A percentile compares a stretch with the other conserved stretches of the same genome.
phyloP scores from a whole-genome alignment of 768 basidiomycete genomes.

The Suillus lakei region DNA sequence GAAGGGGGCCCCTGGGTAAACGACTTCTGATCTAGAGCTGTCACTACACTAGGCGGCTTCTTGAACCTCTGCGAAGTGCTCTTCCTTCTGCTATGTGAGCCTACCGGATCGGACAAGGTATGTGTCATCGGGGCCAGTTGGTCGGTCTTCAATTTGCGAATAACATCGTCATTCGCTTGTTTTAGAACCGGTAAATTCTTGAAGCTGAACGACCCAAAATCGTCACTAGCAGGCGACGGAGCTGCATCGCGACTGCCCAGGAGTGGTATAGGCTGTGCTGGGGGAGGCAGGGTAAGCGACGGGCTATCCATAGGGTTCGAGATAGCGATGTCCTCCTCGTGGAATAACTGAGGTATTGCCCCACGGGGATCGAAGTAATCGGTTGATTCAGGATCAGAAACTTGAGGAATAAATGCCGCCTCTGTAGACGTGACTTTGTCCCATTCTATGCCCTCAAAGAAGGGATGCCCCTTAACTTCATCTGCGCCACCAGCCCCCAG shows the following conservation, averaged over 20 bases:
- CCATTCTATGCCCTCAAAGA: conserved; percentile 93
- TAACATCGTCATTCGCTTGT: conserved; percentile 98
- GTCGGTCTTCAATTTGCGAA: conserved; percentile 92
- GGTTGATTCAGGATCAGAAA: conserved; percentile 97
- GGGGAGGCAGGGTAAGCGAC: conserved; percentile 24
- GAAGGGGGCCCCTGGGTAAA: conserved; percentile 83
- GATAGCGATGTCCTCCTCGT: conserved; percentile 79
- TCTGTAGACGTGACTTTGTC: conserved; percentile 85
- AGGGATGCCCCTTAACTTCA: conserved; percentile 92
- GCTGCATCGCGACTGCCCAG: conserved; percentile 46
- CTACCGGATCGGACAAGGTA: conserved; percentile 66
- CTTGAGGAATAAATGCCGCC: conserved; percentile 94
- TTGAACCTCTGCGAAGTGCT: conserved; percentile 85
- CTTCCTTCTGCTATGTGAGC: conserved; percentile 66
- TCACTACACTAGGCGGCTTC: conserved; percentile 81
- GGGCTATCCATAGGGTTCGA: conserved; percentile 55
- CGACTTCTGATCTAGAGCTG: conserved; percentile 65
- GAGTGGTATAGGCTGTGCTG: conserved; percentile 24
- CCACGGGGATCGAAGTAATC: conserved; percentile 99
- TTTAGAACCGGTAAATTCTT: conserved; percentile 96
- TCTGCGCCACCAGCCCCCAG: conserved; percentile 87
- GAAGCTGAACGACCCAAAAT: conserved; percentile 98
- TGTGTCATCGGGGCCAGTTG: conserved; percentile 81
- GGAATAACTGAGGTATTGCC: conserved; percentile 87
- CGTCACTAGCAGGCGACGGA: conserved; percentile 71